Evolutionary conservation across 2,329 filamentous ascomycete species (phyloP), one percentile per base, ranked within the genome.

Genomic region (Pseudogymnoascus pannorum): DNA sequence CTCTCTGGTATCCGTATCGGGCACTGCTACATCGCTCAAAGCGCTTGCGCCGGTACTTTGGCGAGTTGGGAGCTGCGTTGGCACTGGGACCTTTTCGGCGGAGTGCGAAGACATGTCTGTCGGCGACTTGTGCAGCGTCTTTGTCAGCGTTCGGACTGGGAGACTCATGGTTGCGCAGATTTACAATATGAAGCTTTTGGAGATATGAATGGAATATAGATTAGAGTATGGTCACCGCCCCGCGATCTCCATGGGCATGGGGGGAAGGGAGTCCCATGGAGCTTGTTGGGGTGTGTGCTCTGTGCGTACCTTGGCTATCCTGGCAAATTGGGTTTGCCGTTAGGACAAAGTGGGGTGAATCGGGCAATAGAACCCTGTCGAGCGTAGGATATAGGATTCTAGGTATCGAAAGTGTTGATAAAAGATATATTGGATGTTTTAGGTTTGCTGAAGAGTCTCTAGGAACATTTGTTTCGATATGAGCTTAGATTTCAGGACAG

Each of bases 1-100:
- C 67, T 69, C 64, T 40, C 63, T 70, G 22, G 68, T 69, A 63
- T 72, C 68, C 4, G 65, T 64, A 4, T 59, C 57, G 5, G 71
- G 70, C 14, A 73, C 65, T 14, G 71, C 64, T 6, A 31, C 14
- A 12, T 72, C 70, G 57, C 67, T 69, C 62, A 65, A 57, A 2
- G 62, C 65, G 54, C 66, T 68, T n/a, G 63, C 63, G 5, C 62
- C 62, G 8, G 68, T 69, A 14, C 64, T 59, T 48, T 71, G 67
- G 14, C 70, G 64, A 26, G 65, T 62, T 1, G 70, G 70, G 65
- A 71, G 64, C 42, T 48, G 40, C 3, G 57, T 58, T 9, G 31
- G 31, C 31, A 11, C 35, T 24, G 31, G 14, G 31, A 14, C 31
- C 35, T 58, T 58, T 40, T 58, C 57, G 22, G 31, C 9, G 35